Evolutionary conservation across 148 eudicot genomes (phyloP), one percentile per base, ranked within the genome.

Genomic region (Drosera capensis): DNA sequence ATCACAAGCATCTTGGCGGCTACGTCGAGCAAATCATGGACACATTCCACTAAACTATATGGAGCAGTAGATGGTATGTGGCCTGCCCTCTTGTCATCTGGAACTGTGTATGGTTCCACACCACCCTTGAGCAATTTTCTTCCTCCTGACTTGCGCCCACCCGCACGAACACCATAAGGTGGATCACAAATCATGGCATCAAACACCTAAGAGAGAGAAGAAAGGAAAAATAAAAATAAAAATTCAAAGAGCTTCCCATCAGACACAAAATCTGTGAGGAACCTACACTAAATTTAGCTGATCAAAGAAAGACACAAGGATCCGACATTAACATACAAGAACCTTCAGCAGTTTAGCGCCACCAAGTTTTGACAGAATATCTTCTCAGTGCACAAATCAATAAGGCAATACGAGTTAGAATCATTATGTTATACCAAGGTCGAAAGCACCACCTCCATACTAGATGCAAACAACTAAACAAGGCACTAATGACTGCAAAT

Each of bases 141-240:
- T 15, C 99, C 99, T 51, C 99, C 99, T 11, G 99, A 90, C 70
- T 90, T 90, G 43, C 99, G 99, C 1, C 99, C 99, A 2, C 95
- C 99, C 23, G 99, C 99, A 51, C 99, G 94, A 34, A 90, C 99
- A 17, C 99, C 99, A 24, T 90, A 90, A 25, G 99, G 99, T 28
- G 99, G 99, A 46, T 90, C 99, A 25, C 99, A 90, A 22, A 90
- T 90, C 60, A 90, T 81, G 56, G 99, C 99, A 68, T 90, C 88
- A 48, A 85, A 78, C 49, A 90, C 44, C 99, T 85, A 37, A 44
- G 44, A 45, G 20, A 17, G 19, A 38, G 55, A 20, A 25, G 4
- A 15, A 25, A 17, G 3, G 46, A 26, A 38, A 14, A 38, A 37
- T 25, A 18, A 11, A 1, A 25, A 18, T 23, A 48, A 43, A n/a